Evolutionary conservation across 768 basidiomycete genomes (phyloP).

Genomic region (Leccinum uliginosum): DNA sequence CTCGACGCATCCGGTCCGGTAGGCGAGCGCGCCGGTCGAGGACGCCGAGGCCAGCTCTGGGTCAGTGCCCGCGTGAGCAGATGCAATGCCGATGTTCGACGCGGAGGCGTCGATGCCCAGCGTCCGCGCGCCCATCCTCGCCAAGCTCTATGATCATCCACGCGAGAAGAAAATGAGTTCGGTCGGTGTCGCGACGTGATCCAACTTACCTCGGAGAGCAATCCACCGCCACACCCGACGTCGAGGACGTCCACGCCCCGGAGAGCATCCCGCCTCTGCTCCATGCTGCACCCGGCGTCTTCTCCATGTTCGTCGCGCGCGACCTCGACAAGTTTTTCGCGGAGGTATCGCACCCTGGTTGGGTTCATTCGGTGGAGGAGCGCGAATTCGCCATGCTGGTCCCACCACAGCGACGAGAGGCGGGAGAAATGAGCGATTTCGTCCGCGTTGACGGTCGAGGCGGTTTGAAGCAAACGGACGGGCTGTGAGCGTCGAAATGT

Average conservation of each 20-base stretch:
- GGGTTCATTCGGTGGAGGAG: conserved; percentile 96
- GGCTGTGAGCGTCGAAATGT: conserved; percentile 15
- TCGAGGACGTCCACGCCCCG: conserved; percentile 74
- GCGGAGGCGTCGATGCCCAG: conserved; percentile 89
- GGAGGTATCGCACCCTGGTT: conserved; percentile 75
- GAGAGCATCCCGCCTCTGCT: conserved; percentile 37
- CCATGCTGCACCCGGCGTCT: conserved; percentile 28
- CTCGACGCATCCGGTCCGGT: conserved; percentile 74
- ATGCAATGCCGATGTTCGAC: conserved; percentile 83
- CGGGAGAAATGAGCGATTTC: conserved; percentile 90
- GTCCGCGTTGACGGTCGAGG: conserved; percentile 52
- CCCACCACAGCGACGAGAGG: conserved; percentile 93
- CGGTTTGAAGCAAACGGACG: conserved; percentile 20
- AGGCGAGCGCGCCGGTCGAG: conserved; percentile 41
- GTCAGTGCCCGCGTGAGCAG: conserved; percentile 76
- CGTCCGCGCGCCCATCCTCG: conserved; percentile 83
- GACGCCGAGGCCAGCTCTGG: conserved; percentile 42
- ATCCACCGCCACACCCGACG: conserved; percentile 93
- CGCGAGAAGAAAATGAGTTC: not conserved
- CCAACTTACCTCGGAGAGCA: conserved; percentile 76
- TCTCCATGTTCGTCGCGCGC: conserved; percentile 50
- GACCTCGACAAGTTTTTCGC: conserved; percentile 65
- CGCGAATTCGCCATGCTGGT: conserved; percentile 86
- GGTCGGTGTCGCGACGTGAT: not conserved
- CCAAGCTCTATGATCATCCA: conserved; percentile 57